Conservation (phyloP, 176 grass and related monocot genomes). For the Musa schizocarpa region DNA sequence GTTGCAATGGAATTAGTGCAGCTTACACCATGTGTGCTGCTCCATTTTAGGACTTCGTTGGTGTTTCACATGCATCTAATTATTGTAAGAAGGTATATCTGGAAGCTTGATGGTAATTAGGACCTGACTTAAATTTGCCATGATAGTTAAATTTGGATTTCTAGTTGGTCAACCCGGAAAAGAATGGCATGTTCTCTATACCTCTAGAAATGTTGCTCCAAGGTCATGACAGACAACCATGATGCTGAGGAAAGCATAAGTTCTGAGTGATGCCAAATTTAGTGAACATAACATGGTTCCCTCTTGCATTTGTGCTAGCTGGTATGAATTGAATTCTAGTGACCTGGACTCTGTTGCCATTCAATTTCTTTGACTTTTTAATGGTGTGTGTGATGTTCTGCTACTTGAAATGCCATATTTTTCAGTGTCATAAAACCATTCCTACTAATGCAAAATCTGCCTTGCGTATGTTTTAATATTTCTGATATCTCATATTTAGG, state of each 20-base stretch:
- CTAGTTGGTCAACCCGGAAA: too few species aligned
- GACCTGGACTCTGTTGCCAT: too few species aligned
- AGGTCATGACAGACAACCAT: background rate
- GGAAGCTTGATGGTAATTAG: background rate
- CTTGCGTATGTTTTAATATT: too few species aligned
- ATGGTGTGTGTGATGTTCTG: too few species aligned
- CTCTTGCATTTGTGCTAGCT: background rate
- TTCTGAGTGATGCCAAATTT: background rate
- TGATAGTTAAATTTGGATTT: too few species aligned
- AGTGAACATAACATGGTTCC: background rate
- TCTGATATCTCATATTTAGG: too few species aligned
- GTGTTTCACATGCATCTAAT: conserved; percentile 1
- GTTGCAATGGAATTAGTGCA: conserved; percentile 7
- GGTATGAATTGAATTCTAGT: too few species aligned
- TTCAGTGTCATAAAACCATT: too few species aligned
- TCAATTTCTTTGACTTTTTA: too few species aligned
- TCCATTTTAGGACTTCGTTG: conserved; percentile 10
- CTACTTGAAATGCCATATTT: too few species aligned
- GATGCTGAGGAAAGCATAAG: background rate
- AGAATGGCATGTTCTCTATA: too few species aligned
- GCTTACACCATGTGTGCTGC: conserved; percentile 3
- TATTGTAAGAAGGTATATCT: background rate
- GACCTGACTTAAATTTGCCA: background rate
- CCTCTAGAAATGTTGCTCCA: background rate
- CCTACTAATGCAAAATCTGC: too few species aligned